Evolutionary conservation across 169 alveolate species (phyloP), one percentile per base, ranked within the genome.

Genomic region (Condylostoma magnum): DNA sequence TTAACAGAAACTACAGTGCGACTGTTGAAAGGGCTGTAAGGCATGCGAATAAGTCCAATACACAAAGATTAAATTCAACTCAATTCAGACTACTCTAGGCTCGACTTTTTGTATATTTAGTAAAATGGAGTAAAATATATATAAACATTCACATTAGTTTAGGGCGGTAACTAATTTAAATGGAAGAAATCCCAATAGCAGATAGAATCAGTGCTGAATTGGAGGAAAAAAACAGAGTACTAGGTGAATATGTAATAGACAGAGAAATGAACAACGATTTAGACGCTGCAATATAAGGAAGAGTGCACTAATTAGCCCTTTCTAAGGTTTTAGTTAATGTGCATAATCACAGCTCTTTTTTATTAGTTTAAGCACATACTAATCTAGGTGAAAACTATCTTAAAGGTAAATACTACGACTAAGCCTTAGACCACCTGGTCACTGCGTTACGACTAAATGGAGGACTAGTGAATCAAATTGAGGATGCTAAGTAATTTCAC

Each of bases 31-130:
- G 71, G 71, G 71, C 28, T 55, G 43, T 60, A 38, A 60, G 71
- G 71, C 71, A 60, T 60, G 71, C 56, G 0, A 12, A 52, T 60
- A 15, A 60, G 71, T 60, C 12, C 71, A 60, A 60, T 60, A 38
- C 71, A 55, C 71, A 60, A 60, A 60, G 71, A 28, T 55, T n/a
- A 6, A 10, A 55, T n/a, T 28, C 43, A 60, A 60, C 71, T 60
- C 58, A 60, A 60, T 60, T 60, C 71, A 60, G 71, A 60, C 71
- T 60, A 60, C 71, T 60, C 71, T 60, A 33, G 71, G 8, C 57
- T 37, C 37, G 12, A 10, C 3, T 55, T 28, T 55, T 55, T 55
- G 18, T 41, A 41, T 41, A 8, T 41, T 41, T 41, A 41, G 48
- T n/a, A n/a, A n/a, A n/a, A n/a, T n/a, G n/a, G n/a, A n/a, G n/a